These are phyloP conservation scores for Przewalskia tangutica DNA, from an alignment of 257 asterid genomes.

Conservation along the genomic window DNA sequence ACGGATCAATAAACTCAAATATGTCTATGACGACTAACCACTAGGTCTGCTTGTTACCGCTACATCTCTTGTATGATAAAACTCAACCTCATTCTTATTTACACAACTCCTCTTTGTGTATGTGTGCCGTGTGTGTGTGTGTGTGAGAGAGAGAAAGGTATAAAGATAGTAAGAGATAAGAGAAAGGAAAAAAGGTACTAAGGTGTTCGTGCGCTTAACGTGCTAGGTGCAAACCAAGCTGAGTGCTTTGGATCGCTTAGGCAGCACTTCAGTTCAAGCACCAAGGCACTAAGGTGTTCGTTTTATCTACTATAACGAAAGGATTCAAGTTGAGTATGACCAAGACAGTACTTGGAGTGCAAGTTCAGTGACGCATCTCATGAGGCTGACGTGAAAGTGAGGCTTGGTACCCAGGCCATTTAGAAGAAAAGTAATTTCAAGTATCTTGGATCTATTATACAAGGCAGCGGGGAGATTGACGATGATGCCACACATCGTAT, in stretches of 20 bases:
- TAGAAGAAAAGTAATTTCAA: no score
- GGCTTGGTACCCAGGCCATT: no score
- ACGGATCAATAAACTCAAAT: not conserved
- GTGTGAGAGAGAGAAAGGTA: not conserved
- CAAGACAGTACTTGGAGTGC: no score
- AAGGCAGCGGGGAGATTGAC: no score
- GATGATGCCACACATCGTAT: no score
- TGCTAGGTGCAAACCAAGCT: not conserved
- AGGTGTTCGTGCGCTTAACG: no score
- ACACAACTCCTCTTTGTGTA: not conserved
- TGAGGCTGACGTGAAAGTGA: no score
- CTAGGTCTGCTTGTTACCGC: not conserved
- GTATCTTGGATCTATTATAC: no score
- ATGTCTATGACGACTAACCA: not conserved
- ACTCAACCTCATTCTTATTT: not conserved
- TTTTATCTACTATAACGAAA: not conserved
- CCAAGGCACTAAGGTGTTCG: not conserved
- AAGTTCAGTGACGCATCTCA: no score
- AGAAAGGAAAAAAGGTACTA: not conserved
- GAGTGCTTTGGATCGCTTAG: not conserved
- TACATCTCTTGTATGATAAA: not conserved
- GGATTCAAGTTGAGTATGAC: no score
- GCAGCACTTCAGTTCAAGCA: not conserved
- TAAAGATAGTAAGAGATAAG: not conserved
- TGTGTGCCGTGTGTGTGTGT: not conserved